Conservation (phyloP, 2,329 filamentous ascomycete species). For the Kalmusia sp. region DNA sequence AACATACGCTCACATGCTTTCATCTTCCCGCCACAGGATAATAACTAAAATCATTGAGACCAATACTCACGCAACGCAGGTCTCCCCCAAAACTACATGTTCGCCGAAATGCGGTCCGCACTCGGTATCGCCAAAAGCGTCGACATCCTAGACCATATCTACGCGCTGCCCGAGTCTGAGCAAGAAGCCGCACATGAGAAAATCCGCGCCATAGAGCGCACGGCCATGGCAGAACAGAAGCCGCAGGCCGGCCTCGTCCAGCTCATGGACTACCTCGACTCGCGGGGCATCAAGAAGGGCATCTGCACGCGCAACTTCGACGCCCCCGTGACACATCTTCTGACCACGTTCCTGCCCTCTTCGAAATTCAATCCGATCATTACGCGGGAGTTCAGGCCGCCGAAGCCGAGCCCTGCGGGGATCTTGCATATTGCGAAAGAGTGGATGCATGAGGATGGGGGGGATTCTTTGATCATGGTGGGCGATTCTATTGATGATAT, state of each 20-base stretch:
- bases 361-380: slow-evolving; percentile 79
- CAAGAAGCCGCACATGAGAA: slow-evolving; percentile 72
- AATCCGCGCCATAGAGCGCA: slow-evolving; percentile 80
- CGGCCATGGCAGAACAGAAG: slow-evolving; percentile 79
- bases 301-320: slow-evolving; percentile 95
- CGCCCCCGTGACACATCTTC: slow-evolving; percentile 74
- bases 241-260: slow-evolving; percentile 80
- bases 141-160: slow-evolving; percentile 92
- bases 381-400: slow-evolving; percentile 80
- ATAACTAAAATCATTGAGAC: too few relatives aligned
- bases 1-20: too few relatives aligned
- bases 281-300: slow-evolving; percentile 71
- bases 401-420: slow-evolving; percentile 88
- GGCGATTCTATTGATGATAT: slow-evolving; percentile 86
- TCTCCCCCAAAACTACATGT: slow-evolving; percentile 95
- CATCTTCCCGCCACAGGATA: too few relatives aligned
- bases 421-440: slow-evolving; percentile 82
- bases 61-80: slow-evolving; percentile 55
- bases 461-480: slow-evolving; percentile 59
- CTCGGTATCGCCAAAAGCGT: slow-evolving; percentile 73
- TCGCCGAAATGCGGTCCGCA: slow-evolving; percentile 79
- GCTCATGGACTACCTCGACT: slow-evolving; percentile 84
- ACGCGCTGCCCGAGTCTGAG: slow-evolving; percentile 67
- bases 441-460: slow-evolving; percentile 66
- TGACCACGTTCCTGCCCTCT: slow-evolving; percentile 74